Evolutionary conservation across 768 basidiomycete species (phyloP).

Genomic region (Auriscalpium microsporum): DNA sequence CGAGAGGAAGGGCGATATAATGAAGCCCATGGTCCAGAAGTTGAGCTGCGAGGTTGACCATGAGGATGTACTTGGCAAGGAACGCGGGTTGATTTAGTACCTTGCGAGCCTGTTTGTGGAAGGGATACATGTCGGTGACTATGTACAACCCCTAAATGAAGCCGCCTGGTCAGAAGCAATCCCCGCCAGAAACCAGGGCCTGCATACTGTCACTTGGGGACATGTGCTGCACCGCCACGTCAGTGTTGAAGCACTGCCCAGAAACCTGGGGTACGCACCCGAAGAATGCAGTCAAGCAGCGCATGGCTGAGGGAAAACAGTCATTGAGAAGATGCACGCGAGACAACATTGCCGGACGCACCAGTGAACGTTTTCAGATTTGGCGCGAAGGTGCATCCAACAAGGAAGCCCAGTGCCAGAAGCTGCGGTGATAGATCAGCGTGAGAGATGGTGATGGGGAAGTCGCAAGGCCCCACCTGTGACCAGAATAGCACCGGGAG

Average conservation of each 20-base stretch:
- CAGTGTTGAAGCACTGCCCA: no score
- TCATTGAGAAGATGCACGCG: not conserved
- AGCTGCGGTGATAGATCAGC: constrained; percentile 26
- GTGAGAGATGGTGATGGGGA: not conserved
- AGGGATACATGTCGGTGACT: constrained; percentile 57
- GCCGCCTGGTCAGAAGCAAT: no score
- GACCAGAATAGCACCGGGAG: constrained; percentile 68
- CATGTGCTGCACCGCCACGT: constrained; percentile 29
- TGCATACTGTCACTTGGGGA: constrained; percentile 46
- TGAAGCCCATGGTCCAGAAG: constrained; percentile 67
- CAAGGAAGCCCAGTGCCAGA: constrained; percentile 46
- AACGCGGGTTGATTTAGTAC: constrained; percentile 19
- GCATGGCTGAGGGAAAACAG: constrained; percentile 32
- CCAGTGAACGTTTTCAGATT: constrained; percentile 50
- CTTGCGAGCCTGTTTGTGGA: constrained; percentile 62
- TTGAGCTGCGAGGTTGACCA: constrained; percentile 37
- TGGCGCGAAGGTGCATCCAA: constrained; percentile 53
- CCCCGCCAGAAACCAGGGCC: not conserved
- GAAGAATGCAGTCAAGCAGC: constrained; percentile 53
- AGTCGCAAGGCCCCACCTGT: constrained; percentile 31
- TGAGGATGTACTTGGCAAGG: not conserved
- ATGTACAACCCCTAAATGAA: constrained; percentile 43
- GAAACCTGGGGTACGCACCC: constrained; percentile 26
- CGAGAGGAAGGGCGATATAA: constrained; percentile 54
- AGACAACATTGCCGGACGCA: constrained; percentile 23